Evolutionary conservation across 257 asterid species (phyloP).

Genomic region (Solanum microdontum): DNA sequence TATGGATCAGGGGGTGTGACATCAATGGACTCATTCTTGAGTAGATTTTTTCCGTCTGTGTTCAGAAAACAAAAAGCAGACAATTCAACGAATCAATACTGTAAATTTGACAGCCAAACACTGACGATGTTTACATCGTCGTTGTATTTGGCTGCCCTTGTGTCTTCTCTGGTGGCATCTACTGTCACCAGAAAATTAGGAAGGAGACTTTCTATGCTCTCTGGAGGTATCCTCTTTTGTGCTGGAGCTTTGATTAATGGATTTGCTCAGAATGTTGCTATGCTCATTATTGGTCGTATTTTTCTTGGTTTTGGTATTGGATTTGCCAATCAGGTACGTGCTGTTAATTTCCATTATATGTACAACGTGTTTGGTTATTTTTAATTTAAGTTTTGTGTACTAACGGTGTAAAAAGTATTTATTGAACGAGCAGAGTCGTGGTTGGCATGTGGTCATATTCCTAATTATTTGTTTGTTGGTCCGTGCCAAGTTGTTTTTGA

Average conservation of each 20-base stretch:
- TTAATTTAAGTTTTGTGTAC: not conserved
- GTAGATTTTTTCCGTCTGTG: conserved; percentile 52
- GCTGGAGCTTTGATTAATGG: conserved; percentile 73
- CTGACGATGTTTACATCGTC: conserved; percentile 82
- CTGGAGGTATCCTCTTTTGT: conserved; percentile 65
- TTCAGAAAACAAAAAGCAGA: conserved; percentile 35
- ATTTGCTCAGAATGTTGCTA: conserved; percentile 45
- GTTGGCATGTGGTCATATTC: conserved; percentile 2
- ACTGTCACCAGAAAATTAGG: conserved; percentile 55
- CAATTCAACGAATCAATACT: conserved; percentile 54
- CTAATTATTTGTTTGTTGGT: conserved; percentile 2
- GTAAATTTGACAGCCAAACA: conserved; percentile 62
- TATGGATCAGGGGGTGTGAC: conserved; percentile 68
- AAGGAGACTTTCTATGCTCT: conserved; percentile 58
- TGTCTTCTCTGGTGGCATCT: conserved; percentile 58
- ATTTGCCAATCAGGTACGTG: conserved; percentile 71
- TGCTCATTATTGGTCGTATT: conserved; percentile 74
- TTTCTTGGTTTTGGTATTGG: conserved; percentile 83
- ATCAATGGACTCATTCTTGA: conserved; percentile 67
- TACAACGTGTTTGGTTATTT: not conserved
- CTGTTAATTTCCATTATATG: too few relatives aligned
- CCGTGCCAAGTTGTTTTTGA: not conserved
- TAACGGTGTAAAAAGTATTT: not conserved
- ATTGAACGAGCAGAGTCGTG: not conserved
- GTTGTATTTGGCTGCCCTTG: conserved; percentile 67